These are phyloP conservation scores for Stephanodiscus triporus DNA, from an alignment of 108 stramenopile species.

Conservation along the genomic window DNA sequence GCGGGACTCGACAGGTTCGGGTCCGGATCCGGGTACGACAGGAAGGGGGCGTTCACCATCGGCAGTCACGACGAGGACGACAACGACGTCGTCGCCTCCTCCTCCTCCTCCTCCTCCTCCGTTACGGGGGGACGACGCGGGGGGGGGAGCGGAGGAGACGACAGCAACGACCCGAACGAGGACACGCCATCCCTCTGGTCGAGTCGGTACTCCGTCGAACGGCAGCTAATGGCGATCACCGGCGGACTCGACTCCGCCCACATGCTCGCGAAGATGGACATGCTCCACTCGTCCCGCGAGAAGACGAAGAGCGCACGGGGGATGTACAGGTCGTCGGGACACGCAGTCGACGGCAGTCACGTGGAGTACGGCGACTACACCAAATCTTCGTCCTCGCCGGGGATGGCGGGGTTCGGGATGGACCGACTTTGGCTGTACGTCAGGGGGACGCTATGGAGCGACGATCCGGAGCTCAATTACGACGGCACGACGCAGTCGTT, in stretches of 20 bases:
- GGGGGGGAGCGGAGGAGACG: not conserved
- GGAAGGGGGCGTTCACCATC: slow-evolving; percentile 22
- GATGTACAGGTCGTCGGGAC: slow-evolving; percentile 34
- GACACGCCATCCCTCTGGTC: slow-evolving; percentile 54
- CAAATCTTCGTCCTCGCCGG: slow-evolving; percentile 7
- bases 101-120: not conserved
- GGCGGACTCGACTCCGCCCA: slow-evolving; percentile 44
- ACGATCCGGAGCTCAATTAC: slow-evolving; percentile 35
- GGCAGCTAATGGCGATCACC: slow-evolving; percentile 53
- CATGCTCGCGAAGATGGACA: slow-evolving; percentile 51
- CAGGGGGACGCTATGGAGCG: slow-evolving; percentile 53
- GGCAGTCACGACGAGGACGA: slow-evolving; percentile 44
- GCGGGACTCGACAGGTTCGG: slow-evolving; percentile 37
- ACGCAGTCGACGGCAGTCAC: slow-evolving; percentile 47
- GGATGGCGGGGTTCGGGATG: slow-evolving; percentile 7
- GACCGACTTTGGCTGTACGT: slow-evolving; percentile 41
- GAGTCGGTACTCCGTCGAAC: slow-evolving; percentile 65
- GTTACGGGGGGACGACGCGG: not conserved
- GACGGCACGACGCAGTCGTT: slow-evolving; percentile 58
- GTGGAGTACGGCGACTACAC: slow-evolving; percentile 45
- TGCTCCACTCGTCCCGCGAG: slow-evolving; percentile 24
- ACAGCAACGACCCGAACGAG: slow-evolving; percentile 16
- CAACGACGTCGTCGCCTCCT: not conserved
- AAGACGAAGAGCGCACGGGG: slow-evolving; percentile 49
- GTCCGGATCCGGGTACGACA: not conserved